Base-by-base conservation (phyloP, 768 basidiomycete genomes). In the Candolleomyces aberdarensis region DNA sequence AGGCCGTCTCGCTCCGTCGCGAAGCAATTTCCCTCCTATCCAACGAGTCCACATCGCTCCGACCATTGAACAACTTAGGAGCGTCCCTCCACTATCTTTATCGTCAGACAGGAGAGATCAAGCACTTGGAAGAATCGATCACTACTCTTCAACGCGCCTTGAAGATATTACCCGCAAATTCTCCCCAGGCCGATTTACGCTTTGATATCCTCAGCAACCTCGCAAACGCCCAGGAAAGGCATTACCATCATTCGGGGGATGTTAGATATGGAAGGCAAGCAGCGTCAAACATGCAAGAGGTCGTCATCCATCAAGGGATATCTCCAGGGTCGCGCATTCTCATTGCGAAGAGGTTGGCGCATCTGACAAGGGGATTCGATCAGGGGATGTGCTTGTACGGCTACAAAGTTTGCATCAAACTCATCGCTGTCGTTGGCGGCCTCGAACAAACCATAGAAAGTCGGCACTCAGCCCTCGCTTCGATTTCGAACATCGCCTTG, bases 401-500 rank as follows among this genome's bases (percentile, higher is more conserved):
- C 3, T 47, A 47, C 46, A 47, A 47, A 22, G 20, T 22, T 7
- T 47, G 46, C 20, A 47, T 47, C 46, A 22, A 47, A 47, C 46
- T 47, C 7, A 47, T 47, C 9, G 20, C 46, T 47, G 46, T 13
- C 11, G 46, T 47, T 8, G 46, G 46, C 6, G 57, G 57, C 22
- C 54, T 63, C 5, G 62, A 58, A 22, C 43, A 59, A 31, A 59
- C 57, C 0, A 15, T 63, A 10, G 39, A 63, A 29, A 7, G 56
- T 10, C 58, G 62, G 5, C 46, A 63, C 20, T 8, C 31, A 2
- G 15, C 10, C 4, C 53, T 63, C 14, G 13, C 29, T n/a, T 13
- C 49, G 3, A 20, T 39, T 2, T 54, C 57, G 17, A 15, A 17
- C 32, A 20, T 55, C 10, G 40, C 58, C 3, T 13, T 55, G n/a